Conservation (phyloP, 2,329 filamentous ascomycete species). For the Pseudogymnoascus sp. region DNA sequence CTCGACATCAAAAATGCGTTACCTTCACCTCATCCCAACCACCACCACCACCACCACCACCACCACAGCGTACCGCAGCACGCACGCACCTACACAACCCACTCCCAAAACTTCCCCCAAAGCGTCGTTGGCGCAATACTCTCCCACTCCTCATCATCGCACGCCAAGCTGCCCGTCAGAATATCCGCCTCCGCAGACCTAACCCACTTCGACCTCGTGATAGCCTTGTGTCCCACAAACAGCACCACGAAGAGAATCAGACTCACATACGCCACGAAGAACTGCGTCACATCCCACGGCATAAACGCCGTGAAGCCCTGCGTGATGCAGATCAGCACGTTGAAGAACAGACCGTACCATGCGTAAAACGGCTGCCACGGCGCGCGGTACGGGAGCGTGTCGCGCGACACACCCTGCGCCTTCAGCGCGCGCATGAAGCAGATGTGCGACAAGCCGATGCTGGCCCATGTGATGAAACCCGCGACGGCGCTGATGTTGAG, state of each 20-base stretch:
- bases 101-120: constrained; percentile 25
- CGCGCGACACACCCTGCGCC: constrained; percentile 48
- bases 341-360: constrained; percentile 59
- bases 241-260: constrained; percentile 55
- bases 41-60: neutral
- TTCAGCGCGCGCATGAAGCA: constrained; percentile 55
- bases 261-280: constrained; percentile 58
- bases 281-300: constrained; percentile 49
- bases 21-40: neutral
- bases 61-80: neutral
- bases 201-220: constrained; percentile 32
- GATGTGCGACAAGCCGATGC: constrained; percentile 57
- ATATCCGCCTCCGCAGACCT: constrained; percentile 35
- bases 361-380: constrained; percentile 56
- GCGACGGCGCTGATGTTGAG: constrained; percentile 62
- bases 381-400: constrained; percentile 51
- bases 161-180: constrained; percentile 31
- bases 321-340: constrained; percentile 54
- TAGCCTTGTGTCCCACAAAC: constrained; percentile 51
- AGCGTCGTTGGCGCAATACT: constrained; percentile 26
- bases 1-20: constrained; percentile 1
- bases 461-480: constrained; percentile 63
- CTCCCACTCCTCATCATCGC: constrained; percentile 31
- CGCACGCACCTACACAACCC: constrained; percentile 14
- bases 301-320: constrained; percentile 65